Base-by-base conservation (phyloP, 352 stramenopile genomes). In the Phytopythium boreale region DNA sequence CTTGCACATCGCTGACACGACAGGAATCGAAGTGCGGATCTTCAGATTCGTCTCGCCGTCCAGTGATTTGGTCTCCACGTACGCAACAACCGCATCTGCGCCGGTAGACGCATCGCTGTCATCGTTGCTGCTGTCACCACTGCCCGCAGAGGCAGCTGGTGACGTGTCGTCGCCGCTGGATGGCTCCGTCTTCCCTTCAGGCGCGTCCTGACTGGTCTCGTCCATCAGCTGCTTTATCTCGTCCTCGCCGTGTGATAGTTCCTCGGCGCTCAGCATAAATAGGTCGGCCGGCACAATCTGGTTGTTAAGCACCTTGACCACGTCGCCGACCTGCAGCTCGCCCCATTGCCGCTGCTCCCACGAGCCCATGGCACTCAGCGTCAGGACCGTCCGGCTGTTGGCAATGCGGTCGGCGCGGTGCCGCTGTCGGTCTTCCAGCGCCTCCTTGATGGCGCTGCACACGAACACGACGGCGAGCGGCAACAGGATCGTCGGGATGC, bases 31-130 rank as follows among this genome's bases (percentile, higher is more conserved):
- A 2, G 82, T 88, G 11, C 85, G 87, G 53, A 95, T 89, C 63
- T 95, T 95, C 8, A 95, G 66, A 36, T 95, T 93, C 15, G 87
- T 95, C 67, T 95, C 87, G 15, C 87, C 87, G 59, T 95, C 87
- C 31, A 95, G 63, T 14, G 84, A 92, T 64, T 95, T 95, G 34
- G 87, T 95, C 61, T 95, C 85, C 49, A 95, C 82, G 60, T 96
- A 97, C 29, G 81, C 87, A 22, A 92, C 55, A 56, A 76, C 80
- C 14, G 71, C 76, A 24, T 72, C 66, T 12, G 20, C 31, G 17
- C 2, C 31, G 5, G 31, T 22, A 15, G 20, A 17, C 9, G 43
- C 19, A 4, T 50, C 43, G 43, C 43, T 8, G 57, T 52, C 51
- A 64, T 36, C 49, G 50, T 24, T 63, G 52, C 39, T 72, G n/a